Evolutionary conservation across 805 yeast species (phyloP).

Genomic region (Yarrowia porcina): DNA sequence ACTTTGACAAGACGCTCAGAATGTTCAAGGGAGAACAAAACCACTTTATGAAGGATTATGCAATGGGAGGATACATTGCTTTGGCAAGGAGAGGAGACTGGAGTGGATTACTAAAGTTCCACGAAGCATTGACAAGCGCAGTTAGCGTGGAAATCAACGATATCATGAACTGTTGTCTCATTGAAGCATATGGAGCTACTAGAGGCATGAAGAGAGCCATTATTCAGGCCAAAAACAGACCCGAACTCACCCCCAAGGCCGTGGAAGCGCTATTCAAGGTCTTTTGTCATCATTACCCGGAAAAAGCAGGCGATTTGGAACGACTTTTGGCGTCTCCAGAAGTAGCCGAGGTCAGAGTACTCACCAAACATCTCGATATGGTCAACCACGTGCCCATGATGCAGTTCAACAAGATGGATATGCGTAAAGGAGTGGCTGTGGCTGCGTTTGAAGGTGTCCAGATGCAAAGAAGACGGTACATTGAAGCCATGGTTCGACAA

Average conservation of each 20-base stretch:
- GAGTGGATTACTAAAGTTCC: neutral
- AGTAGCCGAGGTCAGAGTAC: neutral
- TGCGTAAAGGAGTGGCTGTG: neutral
- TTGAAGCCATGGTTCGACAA: neutral
- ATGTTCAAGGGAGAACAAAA: neutral
- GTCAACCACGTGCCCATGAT: conserved; percentile 5
- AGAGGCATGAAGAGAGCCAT: neutral
- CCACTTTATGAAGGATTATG: neutral
- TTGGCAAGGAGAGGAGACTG: neutral
- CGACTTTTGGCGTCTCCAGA: neutral
- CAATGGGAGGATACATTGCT: neutral
- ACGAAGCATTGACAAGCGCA: neutral
- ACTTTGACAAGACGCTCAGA: neutral
- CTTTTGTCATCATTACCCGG: conserved; percentile 1
- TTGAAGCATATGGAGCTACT: neutral
- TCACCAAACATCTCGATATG: neutral
- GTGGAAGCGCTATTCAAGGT: neutral
- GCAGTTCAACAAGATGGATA: neutral
- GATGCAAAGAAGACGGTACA: neutral
- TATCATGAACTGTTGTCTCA: neutral
- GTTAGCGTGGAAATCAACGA: neutral
- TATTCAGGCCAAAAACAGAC: neutral
- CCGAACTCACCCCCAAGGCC: neutral
- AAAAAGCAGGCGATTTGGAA: neutral
- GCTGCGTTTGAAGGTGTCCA: conserved; percentile 3